Evolutionary conservation across 177 flowering plant genomes (phyloP), one percentile per base, ranked within the genome.

Genomic region (Telopea speciosissima): DNA sequence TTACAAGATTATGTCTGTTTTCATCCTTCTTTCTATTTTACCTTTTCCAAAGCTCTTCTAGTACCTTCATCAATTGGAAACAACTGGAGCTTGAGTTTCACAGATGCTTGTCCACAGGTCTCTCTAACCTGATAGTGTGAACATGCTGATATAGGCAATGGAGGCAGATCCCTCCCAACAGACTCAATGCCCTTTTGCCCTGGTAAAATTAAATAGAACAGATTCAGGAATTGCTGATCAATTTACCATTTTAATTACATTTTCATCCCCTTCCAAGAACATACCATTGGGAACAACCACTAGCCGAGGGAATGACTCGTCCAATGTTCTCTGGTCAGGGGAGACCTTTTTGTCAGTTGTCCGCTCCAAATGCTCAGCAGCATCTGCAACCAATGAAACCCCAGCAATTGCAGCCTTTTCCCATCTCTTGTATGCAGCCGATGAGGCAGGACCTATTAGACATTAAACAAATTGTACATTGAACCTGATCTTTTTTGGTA

Each of bases 401-500:
- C 99, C 99, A 84, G 90, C 97, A 58, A 88, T 93, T 72, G 97
- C 99, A 78, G 98, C 99, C 81, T 87, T 95, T 79, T 93, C 99
- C 98, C 97, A 93, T 76, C 85, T 86, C 81, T 81, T 91, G 77
- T 88, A 87, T 31, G 92, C 91, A 77, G 88, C 84, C 72, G 91
- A 80, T 71, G 95, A 86, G 61, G 70, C 71, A 68, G 70, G 40
- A 77, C 85, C 92, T 83, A 74, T 70, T 36, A 68, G 44, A 67
- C 65, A 58, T 54, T 44, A 71, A 49, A 21, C 49, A 62, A 52
- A 52, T 14, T 13, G 40, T 52, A 52, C 17, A 3, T 58, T 58
- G 22, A 21, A 58, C 9, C 61, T 1, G n/a, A 58, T 17, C 9
- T 49, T 12, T 17, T 12, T 49, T 49, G 54, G 17, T 49, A 16